Conservation (phyloP, 1,284 basidiomycete species). For the Leccinum solheimii region DNA sequence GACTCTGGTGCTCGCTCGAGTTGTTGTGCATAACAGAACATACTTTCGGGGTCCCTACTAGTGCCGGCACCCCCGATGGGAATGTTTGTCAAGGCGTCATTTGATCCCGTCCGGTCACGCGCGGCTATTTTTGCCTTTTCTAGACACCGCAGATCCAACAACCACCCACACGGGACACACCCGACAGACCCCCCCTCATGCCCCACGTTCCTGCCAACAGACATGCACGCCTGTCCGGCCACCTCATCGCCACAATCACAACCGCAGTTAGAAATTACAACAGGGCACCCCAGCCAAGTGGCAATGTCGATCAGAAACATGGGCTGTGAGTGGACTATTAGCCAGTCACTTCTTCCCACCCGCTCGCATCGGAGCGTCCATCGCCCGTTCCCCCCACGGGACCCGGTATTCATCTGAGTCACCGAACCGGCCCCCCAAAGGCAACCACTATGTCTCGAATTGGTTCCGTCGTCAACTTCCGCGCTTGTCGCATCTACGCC, state of each 20-base stretch:
- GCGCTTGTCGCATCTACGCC: slow-evolving; percentile 37
- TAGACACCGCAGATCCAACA: slow-evolving; percentile 13
- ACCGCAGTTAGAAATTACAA: neutral
- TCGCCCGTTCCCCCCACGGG: neutral
- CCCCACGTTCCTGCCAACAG: slow-evolving; percentile 1
- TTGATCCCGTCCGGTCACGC: slow-evolving; percentile 18
- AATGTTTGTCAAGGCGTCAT: slow-evolving; percentile 21
- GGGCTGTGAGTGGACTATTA: neutral
- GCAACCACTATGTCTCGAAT: slow-evolving; percentile 29
- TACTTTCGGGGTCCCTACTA: slow-evolving; percentile 24
- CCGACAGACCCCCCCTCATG: neutral
- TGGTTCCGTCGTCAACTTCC: slow-evolving; percentile 27
- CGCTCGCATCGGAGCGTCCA: slow-evolving; percentile 18
- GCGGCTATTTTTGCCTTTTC: slow-evolving; percentile 15
- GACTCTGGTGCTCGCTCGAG: slow-evolving; percentile 6
- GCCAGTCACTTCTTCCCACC: slow-evolving; percentile 1
- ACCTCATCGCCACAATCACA: slow-evolving; percentile 19
- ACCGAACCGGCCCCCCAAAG: slow-evolving; percentile 17
- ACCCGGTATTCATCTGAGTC: slow-evolving; percentile 9
- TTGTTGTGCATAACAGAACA: slow-evolving; percentile 12
- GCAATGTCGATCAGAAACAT: slow-evolving; percentile 1
- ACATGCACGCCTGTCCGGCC: neutral
- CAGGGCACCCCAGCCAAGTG: neutral
- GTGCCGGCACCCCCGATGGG: slow-evolving; percentile 24
- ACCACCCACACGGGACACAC: slow-evolving; percentile 1